Percentiles rank a stretch among this genome's conserved stretches.
phyloP scores from a whole-genome alignment of 2,329 filamentous ascomycete genomes.

The Cladosporium sp. region DNA sequence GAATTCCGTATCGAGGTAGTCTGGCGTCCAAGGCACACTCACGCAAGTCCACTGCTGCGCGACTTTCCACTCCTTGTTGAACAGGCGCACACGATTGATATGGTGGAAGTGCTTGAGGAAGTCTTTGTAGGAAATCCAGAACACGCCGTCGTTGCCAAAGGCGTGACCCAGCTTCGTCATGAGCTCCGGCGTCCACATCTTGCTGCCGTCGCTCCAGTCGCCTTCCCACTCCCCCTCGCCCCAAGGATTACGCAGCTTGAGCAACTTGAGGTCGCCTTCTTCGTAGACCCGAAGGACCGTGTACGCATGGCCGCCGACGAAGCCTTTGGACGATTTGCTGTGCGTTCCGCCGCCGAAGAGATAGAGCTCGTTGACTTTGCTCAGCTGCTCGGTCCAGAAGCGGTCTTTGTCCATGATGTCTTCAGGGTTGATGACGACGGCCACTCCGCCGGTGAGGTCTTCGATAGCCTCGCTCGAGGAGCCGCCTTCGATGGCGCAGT shows the following conservation, averaged over 20 bases:
- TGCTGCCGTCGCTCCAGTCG: conserved; percentile 74
- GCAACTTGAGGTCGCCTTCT: conserved; percentile 38
- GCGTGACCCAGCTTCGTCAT: conserved; percentile 49
- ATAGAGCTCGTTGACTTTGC: conserved; percentile 74
- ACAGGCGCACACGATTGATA: conserved; percentile 56
- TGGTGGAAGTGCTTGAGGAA: conserved; percentile 53
- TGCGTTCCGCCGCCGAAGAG: conserved; percentile 60
- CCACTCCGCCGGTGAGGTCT: conserved; percentile 59
- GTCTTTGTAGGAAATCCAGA: conserved; percentile 57
- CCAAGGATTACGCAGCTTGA: conserved; percentile 66
- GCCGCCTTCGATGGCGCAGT: conserved; percentile 66
- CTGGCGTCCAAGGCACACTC: conserved; percentile 54
- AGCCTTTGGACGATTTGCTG: conserved; percentile 40
- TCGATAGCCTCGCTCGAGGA: conserved; percentile 59
- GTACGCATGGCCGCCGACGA: conserved; percentile 55
- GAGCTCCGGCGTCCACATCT: conserved; percentile 78
- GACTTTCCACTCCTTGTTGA: conserved; percentile 55
- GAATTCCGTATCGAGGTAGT: conserved; percentile 57
- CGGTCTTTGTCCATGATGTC: conserved; percentile 72
- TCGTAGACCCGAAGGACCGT: conserved; percentile 49
- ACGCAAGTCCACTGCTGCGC: conserved; percentile 57
- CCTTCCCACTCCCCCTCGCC: conserved; percentile 75
- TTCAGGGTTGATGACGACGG: conserved; percentile 59
- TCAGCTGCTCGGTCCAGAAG: conserved; percentile 78
- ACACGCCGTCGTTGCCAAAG: conserved; percentile 37